Percentiles rank a stretch among this genome's conserved stretches.
Conservation (phyloP, 2,329 filamentous ascomycete species). For the Stylonectria norvegica region DNA sequence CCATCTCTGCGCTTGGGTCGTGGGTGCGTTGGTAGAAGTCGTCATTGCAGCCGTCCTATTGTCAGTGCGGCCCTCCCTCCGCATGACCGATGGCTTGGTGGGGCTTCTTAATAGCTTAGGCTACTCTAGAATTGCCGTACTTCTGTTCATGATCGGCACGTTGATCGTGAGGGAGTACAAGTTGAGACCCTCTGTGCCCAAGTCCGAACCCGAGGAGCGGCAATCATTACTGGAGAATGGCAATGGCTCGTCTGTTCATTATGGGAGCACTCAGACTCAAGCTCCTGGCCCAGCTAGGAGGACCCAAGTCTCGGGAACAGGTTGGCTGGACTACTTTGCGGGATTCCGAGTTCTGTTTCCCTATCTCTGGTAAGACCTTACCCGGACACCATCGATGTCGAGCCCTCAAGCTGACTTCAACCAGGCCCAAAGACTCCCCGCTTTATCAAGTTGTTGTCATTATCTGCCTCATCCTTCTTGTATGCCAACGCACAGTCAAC, state of each 20-base stretch:
- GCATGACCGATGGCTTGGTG: slow-evolving; percentile 28
- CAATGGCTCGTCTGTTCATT: slow-evolving; percentile 27
- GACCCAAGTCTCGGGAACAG: slow-evolving; percentile 33
- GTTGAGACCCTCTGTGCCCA: slow-evolving; percentile 23
- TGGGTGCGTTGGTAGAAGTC: slow-evolving; percentile 33
- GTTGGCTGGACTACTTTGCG: slow-evolving; percentile 46
- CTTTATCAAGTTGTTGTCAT: slow-evolving; percentile 40
- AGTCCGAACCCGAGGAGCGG: slow-evolving; percentile 33
- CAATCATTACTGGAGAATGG: slow-evolving; percentile 41
- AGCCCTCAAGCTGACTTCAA: not conserved
- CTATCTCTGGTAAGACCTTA: slow-evolving; percentile 43
- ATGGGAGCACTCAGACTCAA: slow-evolving; percentile 23
- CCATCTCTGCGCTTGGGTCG: slow-evolving; percentile 38
- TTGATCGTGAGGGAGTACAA: slow-evolving; percentile 32
- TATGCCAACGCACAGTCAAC: slow-evolving; percentile 43
- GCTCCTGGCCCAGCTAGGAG: slow-evolving; percentile 16
- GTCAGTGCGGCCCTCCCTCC: slow-evolving; percentile 28
- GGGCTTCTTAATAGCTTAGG: slow-evolving; percentile 31
- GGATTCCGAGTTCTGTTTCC: slow-evolving; percentile 45
- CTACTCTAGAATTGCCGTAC: slow-evolving; percentile 30
- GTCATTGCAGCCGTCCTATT: slow-evolving; percentile 36
- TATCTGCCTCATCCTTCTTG: slow-evolving; percentile 38
- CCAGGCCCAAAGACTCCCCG: slow-evolving; percentile 41
- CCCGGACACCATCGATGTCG: not conserved
- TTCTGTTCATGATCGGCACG: slow-evolving; percentile 34